These are phyloP conservation scores for Elaeagnus macrophylla DNA, from an alignment of 306 rosid genomes.

Conservation along the genomic window DNA sequence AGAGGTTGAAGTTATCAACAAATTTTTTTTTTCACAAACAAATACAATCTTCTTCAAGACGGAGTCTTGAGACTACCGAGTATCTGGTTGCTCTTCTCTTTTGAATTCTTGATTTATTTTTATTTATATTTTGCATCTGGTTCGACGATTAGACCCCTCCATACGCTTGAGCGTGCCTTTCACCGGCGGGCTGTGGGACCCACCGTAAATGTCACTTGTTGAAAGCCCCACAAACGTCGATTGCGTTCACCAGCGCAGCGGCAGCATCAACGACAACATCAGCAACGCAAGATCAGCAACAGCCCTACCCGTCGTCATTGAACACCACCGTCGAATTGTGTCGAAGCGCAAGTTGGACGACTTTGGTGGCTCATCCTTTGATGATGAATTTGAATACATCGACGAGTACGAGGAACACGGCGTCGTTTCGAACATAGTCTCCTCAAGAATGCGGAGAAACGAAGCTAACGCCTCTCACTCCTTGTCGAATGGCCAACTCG, in stretches of 20 bases:
- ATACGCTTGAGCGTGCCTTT: conserved; percentile 5
- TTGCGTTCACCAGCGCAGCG: conserved; percentile 33
- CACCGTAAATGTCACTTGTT: conserved; percentile 59
- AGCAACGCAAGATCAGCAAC: too few species aligned
- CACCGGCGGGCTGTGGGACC: conserved; percentile 28
- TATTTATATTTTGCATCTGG: background rate
- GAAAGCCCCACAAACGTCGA: conserved; percentile 44
- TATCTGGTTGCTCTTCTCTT: too few species aligned
- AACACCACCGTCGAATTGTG: conserved; percentile 28
- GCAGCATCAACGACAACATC: conserved; percentile 1
- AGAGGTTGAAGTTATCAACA: too few species aligned
- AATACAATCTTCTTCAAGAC: too few species aligned
- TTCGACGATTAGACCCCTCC: conserved; percentile 9
- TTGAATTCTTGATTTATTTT: too few species aligned
- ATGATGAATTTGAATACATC: background rate
- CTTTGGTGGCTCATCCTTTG: conserved; percentile 34
- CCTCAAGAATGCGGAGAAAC: conserved; percentile 59
- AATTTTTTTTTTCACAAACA: too few species aligned
- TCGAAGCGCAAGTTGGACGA: conserved; percentile 74
- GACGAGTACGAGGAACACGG: conserved; percentile 40
- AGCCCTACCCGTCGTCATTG: background rate
- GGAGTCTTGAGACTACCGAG: too few species aligned
- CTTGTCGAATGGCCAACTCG: conserved; percentile 12
- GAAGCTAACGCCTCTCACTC: conserved; percentile 39
- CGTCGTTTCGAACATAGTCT: conserved; percentile 35